Evolutionary conservation across 768 basidiomycete genomes (phyloP), one percentile per base, ranked within the genome.

Genomic region (Cantharellus cinnabarinus): DNA sequence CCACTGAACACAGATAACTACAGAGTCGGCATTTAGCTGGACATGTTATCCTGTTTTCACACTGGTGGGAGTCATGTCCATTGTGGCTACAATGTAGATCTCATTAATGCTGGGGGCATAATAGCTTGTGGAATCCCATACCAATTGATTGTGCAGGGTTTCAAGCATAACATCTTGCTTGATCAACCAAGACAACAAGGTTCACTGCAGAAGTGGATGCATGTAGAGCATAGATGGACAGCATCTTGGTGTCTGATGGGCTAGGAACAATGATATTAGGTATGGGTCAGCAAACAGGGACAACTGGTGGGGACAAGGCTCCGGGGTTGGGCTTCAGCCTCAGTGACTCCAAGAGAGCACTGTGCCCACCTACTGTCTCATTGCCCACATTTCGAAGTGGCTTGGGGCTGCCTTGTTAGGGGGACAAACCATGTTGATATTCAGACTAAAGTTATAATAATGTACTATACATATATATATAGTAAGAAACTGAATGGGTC

Each of bases 71-170:
- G 41, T 62, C 58, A 37, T 56, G 51, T 3, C 50, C 59, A 2
- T 14, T 2, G 2, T 41, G 15, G 42, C 61, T 59, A 38, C 34
- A 56, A n/a, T 50, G 34, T n/a, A 37, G 50, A 37, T 53, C 59
- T 3, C 54, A 42, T 34, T 62, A 50, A n/a, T 50, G 59, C 1
- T 41, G 2, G 3, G 56, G 38, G 41, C 61, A 62, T 4, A 0
- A 14, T 35, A 59, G 61, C 52, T 54, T 1, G 5, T 58, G 59
- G 38, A 15, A 40, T 3, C 39, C 58, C 62, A 4, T 42, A 64
- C 64, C 58, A 64, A 20, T 62, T 51, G 2, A 58, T 39, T 3
- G 57, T 48, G 62, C 79, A 80, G 1, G 64, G 67, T 15, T 71
- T 71, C 5, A 66, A 61, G 63, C 79, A 80, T 4, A 48, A 29